phyloP scores from a whole-genome alignment of 331 rosid species.

The Rhamnella rubrinervis region DNA sequence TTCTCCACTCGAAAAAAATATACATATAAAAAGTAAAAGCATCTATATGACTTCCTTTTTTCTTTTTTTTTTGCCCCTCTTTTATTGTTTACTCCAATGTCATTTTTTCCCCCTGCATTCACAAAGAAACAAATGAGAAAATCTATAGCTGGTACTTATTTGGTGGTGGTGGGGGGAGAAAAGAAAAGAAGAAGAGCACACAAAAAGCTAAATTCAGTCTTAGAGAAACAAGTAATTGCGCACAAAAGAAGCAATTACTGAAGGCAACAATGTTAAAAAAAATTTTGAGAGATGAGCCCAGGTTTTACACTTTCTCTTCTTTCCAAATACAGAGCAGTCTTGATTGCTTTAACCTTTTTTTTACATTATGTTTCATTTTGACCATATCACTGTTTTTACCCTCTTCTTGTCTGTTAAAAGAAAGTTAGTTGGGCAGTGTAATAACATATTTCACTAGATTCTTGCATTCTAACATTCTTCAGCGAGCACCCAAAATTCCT shows the following conservation, averaged over 20 bases:
- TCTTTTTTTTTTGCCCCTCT: neutral
- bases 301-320: constrained; percentile 28
- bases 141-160: too few relatives aligned
- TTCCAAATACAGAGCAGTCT: constrained; percentile 3
- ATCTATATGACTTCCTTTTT: constrained; percentile 28
- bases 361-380: neutral
- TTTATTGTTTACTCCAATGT: neutral
- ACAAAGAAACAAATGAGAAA: too few relatives aligned
- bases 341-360: neutral
- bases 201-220: neutral
- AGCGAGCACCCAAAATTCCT: too few relatives aligned
- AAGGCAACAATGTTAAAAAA: neutral
- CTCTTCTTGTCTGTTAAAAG: constrained; percentile 19
- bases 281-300: constrained; percentile 13
- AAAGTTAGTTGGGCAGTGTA: constrained; percentile 14
- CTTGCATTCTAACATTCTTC: neutral
- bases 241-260: neutral
- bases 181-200: neutral
- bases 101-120: constrained; percentile 10
- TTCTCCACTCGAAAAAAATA: constrained; percentile 21
- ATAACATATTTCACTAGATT: neutral
- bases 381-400: constrained; percentile 22
- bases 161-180: too few relatives aligned
- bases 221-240: neutral
- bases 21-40: constrained; percentile 40